Percentiles rank a stretch among this genome's conserved stretches.
Conservation (phyloP, 148 eudicot genomes). For the Heliamphora exappendiculata region DNA sequence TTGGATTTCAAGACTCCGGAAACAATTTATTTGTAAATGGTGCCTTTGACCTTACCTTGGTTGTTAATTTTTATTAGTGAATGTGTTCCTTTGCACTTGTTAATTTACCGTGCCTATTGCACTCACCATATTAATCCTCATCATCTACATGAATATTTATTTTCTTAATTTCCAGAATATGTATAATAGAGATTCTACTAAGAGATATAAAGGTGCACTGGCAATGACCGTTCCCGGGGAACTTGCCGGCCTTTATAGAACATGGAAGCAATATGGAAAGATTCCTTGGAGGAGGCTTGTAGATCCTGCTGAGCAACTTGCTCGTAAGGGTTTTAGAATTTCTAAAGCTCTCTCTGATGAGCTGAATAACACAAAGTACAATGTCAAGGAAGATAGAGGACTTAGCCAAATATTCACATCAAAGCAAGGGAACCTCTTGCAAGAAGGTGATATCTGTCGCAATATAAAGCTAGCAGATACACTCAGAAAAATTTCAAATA, state of each 20-base stretch:
- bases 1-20: too few species aligned
- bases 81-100: too few species aligned
- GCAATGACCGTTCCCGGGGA: constrained; percentile 44
- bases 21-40: too few species aligned
- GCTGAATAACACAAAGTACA: constrained; percentile 19
- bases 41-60: too few species aligned
- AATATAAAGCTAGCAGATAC: constrained; percentile 30
- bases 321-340: constrained; percentile 31
- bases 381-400: constrained; percentile 27
- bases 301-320: constrained; percentile 28
- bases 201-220: constrained; percentile 28
- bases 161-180: constrained; percentile 29
- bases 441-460: constrained; percentile 18
- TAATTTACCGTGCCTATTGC: too few species aligned
- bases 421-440: constrained; percentile 23
- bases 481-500: constrained; percentile 15
- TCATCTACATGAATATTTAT: too few species aligned
- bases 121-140: too few species aligned
- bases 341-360: constrained; percentile 31
- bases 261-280: constrained; percentile 34
- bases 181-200: constrained; percentile 20
- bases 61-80: too few species aligned
- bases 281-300: constrained; percentile 40
- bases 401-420: constrained; percentile 23
- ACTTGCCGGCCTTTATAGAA: constrained; percentile 33